Base-by-base conservation (phyloP, 176 grass and related monocot species). In the Zoysia pacifica region DNA sequence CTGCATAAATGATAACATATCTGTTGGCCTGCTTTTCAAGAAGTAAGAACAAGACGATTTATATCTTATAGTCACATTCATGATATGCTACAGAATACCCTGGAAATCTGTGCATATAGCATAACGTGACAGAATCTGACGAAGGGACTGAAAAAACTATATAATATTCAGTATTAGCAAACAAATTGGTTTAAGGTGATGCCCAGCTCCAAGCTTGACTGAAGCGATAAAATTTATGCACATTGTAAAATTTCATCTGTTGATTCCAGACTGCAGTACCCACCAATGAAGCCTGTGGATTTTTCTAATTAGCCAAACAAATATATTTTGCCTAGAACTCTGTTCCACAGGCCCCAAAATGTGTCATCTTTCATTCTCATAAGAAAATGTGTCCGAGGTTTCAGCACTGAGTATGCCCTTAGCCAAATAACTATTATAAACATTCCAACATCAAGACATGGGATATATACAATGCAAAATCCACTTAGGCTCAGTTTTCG, bases 1-100 rank as follows among this genome's bases (percentile, higher is more conserved):
- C 97, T 99, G 93, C 82, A 88, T 58, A n/a, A 51, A 44, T 73
- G 47, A 16, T 52, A 18, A 62, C 18, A 42, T 76, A 67, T 56
- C 48, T 74, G 44, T 65, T 75, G 63, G 76, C 35, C 69, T 69
- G 48, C 14, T 71, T 78, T 72, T 48, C 43, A 37, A 67, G 44
- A 70, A 55, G 15, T 70, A 76, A 43, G 48, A 78, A 60, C 6
- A 35, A 13, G 14, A 67, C 11, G 48, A 39, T 62, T 48, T 54
- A 82, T 11, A 41, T 54, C 20, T 12, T 65, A 53, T 47, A 56
- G 6, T 65, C 77, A 65, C 5, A 53, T 77, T 75, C 54, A 59
- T 1, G 28, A 44, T 66, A 77, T 37, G 60, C 13, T 80, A 84
- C 11, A 80, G n/a, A 64, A 36, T 54, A 70, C 16, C 47, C 54